Conservation (phyloP, 148 eudicot genomes). For the Euryodendron excelsum region DNA sequence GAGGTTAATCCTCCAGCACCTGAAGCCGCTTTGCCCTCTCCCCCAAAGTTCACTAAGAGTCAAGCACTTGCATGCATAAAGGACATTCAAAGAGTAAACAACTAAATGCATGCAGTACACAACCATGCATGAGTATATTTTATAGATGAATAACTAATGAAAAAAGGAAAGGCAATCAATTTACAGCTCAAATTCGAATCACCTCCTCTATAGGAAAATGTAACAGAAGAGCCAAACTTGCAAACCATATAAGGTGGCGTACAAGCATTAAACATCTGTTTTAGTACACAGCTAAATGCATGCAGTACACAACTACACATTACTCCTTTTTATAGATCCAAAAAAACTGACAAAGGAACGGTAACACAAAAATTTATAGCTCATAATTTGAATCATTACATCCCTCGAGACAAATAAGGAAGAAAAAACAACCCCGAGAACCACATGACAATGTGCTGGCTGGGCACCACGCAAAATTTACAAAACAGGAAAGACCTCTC, state of each 20-base stretch:
- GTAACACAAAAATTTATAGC: background rate
- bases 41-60: background rate
- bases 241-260: background rate
- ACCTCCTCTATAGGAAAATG: background rate
- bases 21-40: background rate
- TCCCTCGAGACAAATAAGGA: background rate
- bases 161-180: no score
- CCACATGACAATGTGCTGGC: background rate
- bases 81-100: background rate
- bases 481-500: background rate
- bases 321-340: background rate
- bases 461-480: background rate
- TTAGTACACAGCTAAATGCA: background rate
- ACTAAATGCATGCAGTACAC: background rate
- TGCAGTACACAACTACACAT: background rate
- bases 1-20: background rate
- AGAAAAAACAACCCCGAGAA: background rate
- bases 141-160: no score
- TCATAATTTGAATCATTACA: background rate
- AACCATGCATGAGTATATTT: no score
- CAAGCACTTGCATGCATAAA: background rate
- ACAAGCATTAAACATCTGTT: conserved; percentile 1
- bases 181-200: no score
- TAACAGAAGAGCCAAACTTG: background rate
- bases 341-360: background rate